Percentiles rank a stretch among this genome's conserved stretches.
phyloP scores from a whole-genome alignment of 768 basidiomycete species.

The Suillus discolor region DNA sequence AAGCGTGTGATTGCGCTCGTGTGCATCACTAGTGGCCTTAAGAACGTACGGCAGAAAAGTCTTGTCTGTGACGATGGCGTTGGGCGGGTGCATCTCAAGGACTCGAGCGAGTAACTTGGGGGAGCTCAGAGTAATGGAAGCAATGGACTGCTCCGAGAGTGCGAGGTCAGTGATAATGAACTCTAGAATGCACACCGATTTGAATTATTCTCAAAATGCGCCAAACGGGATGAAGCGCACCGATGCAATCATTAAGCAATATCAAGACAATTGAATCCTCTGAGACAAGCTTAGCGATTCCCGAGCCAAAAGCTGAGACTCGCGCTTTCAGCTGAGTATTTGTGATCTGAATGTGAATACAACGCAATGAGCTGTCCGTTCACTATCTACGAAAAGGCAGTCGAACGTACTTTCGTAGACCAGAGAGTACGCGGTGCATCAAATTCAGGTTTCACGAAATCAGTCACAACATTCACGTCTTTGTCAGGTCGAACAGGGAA shows the following conservation, averaged over 20 bases:
- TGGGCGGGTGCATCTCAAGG: constrained; percentile 64
- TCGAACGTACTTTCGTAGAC: constrained; percentile 64
- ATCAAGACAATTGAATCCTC: constrained; percentile 71
- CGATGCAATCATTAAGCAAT: constrained; percentile 77
- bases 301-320: constrained; percentile 72
- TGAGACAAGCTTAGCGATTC: constrained; percentile 59
- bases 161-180: constrained; percentile 82
- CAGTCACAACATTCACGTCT: constrained; percentile 65
- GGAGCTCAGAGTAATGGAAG: constrained; percentile 66
- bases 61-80: constrained; percentile 74
- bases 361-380: background rate
- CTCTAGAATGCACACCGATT: constrained; percentile 43
- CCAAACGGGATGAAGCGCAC: constrained; percentile 39
- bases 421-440: constrained; percentile 75
- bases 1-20: constrained; percentile 56
- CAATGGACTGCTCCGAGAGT: constrained; percentile 67
- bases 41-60: constrained; percentile 68
- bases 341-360: constrained; percentile 55
- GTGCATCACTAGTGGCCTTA: constrained; percentile 68
- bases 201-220: background rate
- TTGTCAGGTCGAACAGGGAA: constrained; percentile 74
- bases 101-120: constrained; percentile 63
- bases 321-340: constrained; percentile 73
- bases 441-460: constrained; percentile 67
- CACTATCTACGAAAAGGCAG: background rate